Evolutionary conservation across 2,329 filamentous ascomycete genomes (phyloP), one percentile per base, ranked within the genome.

Genomic region (Talaromyces verruculosus): DNA sequence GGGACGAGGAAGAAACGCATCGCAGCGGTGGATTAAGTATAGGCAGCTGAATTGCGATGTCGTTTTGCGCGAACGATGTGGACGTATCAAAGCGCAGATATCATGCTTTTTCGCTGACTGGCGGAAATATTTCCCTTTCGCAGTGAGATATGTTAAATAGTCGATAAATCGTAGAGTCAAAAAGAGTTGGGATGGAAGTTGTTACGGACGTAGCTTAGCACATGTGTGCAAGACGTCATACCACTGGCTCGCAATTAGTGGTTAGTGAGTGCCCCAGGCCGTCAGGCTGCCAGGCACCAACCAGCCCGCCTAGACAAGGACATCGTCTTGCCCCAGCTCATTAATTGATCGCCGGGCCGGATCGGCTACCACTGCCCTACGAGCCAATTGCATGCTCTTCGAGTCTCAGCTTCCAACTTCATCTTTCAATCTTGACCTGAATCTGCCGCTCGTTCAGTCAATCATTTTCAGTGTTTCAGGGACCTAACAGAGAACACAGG

Each of bases 1-100:
- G 95, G 95, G 65, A 99, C 87, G 69, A 99, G 88, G 81, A 93
- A 97, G 79, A 99, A 86, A 77, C 93, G 91, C 95, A 99, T 98
- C 68, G 76, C 80, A 73, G 69, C 68, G 68, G 60, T 47, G 8
- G n/a, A 28, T 35, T n/a, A 30, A 64, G 39, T 51, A 17, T 7
- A 13, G 30, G 33, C 33, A 37, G n/a, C 33, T 22, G 53, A 57
- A 22, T 22, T 25, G 33, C 33, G 33, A 25, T 22, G 53, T 53
- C 17, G 13, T 8, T 41, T 43, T 60, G 57, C 37, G 28, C 57
- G 22, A 25, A 33, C 15, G 6, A 19, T n/a, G 30, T 7, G 10
- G 3, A 30, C 3, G 22, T 28, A 41, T 60, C 37, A 60, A 33
- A 6, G 4, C 19, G 33, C 8, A 33, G 22, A 45, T 43, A 11